A percentile compares a stretch with the other conserved stretches of the same genome.
Conservation (phyloP, 208 protist genomes). For the Trypanosoma conorhini region DNA sequence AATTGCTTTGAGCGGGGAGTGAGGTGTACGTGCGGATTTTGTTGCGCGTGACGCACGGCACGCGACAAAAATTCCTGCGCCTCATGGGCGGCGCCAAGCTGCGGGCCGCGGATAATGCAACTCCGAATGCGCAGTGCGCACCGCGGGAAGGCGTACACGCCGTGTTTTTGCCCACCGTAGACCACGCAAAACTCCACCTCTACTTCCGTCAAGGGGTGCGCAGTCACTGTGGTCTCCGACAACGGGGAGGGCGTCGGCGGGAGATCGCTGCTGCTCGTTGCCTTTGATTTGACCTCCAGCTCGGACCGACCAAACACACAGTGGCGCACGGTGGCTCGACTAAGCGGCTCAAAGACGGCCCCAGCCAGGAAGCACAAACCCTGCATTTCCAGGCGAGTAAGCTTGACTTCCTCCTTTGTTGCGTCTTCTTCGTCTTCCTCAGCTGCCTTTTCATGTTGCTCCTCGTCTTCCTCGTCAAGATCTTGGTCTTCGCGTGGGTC, state of each 20-base stretch:
- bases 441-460: slow-evolving; percentile 22
- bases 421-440: slow-evolving; percentile 30
- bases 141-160: slow-evolving; percentile 76
- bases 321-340: slow-evolving; percentile 53
- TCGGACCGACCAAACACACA: slow-evolving; percentile 53
- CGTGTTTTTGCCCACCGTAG: slow-evolving; percentile 61
- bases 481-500: slow-evolving; percentile 27
- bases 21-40: slow-evolving; percentile 10
- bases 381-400: slow-evolving; percentile 36
- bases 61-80: slow-evolving; percentile 31
- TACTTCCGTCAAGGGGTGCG: slow-evolving; percentile 57
- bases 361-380: slow-evolving; percentile 68
- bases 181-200: slow-evolving; percentile 57
- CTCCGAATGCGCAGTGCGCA: slow-evolving; percentile 39
- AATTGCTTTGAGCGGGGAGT: slow-evolving; percentile 10
- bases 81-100: slow-evolving; percentile 25
- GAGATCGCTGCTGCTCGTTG: neutral
- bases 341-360: slow-evolving; percentile 55
- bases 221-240: slow-evolving; percentile 44
- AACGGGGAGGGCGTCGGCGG: neutral
- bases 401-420: slow-evolving; percentile 1
- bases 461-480: slow-evolving; percentile 30
- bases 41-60: slow-evolving; percentile 26
- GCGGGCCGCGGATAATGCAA: slow-evolving; percentile 54
- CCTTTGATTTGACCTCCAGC: neutral